phyloP scores from a whole-genome alignment of 441 rosid genomes.

The Metrosideros polymorpha region DNA sequence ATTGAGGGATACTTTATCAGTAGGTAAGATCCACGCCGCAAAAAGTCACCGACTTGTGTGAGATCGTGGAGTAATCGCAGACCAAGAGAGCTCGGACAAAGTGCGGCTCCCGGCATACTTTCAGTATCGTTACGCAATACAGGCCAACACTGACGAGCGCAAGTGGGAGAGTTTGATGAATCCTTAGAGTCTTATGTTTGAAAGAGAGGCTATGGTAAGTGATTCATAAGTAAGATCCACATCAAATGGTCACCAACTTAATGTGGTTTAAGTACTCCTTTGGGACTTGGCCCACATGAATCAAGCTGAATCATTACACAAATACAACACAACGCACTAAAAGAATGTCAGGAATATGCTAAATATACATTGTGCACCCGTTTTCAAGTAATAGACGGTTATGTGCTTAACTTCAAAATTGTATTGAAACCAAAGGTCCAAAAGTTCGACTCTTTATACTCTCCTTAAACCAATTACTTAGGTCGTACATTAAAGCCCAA shows the following conservation, averaged over 20 bases:
- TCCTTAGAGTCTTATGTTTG: background rate
- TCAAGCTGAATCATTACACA: background rate
- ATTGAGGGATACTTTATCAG: background rate
- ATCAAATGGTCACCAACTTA: background rate
- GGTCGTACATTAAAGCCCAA: background rate
- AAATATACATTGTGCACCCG: background rate
- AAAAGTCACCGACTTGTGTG: background rate
- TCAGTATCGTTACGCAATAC: background rate
- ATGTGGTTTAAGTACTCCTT: background rate
- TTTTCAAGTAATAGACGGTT: background rate
- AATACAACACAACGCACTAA: background rate
- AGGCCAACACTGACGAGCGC: background rate
- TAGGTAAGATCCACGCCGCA: background rate
- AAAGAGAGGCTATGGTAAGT: background rate
- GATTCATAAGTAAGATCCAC: background rate
- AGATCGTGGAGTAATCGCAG: background rate
- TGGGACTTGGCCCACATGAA: background rate
- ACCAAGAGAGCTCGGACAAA: background rate
- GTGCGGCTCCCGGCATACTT: background rate
- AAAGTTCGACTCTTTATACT: background rate
- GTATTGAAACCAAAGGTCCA: background rate
- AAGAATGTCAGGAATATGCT: background rate
- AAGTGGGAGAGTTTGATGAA: background rate
- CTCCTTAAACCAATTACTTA: background rate
- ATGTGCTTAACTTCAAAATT: background rate